Conservation (phyloP, 2,329 filamentous ascomycete genomes). For the Xylariaceae sp. region DNA sequence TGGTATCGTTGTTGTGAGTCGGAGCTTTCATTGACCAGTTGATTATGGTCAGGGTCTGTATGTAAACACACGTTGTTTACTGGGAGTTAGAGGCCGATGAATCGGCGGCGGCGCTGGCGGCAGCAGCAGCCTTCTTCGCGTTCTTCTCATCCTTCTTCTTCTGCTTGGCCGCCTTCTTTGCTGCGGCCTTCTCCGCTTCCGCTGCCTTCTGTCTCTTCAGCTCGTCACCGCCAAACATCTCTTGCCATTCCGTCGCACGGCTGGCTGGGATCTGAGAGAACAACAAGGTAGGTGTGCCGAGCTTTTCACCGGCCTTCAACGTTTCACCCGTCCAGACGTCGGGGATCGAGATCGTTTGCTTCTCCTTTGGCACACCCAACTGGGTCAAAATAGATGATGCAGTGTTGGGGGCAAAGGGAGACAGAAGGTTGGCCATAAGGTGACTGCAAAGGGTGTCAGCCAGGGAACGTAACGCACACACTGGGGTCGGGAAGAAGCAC, state of each 20-base stretch:
- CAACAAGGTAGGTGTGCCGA: constrained; percentile 72
- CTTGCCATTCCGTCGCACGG: constrained; percentile 76
- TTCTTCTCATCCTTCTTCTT: constrained; percentile 48
- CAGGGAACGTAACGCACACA: background rate
- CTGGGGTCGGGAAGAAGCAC: background rate
- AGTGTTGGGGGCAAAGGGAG: constrained; percentile 28
- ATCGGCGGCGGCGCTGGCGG: background rate
- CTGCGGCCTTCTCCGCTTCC: constrained; percentile 45
- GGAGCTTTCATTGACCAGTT: background rate
- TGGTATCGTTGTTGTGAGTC: background rate
- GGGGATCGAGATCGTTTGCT: constrained; percentile 50
- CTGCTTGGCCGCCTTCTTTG: constrained; percentile 47
- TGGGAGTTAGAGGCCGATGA: background rate
- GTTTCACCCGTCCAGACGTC: constrained; percentile 58
- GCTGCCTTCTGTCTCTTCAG: constrained; percentile 65
- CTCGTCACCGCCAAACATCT: constrained; percentile 62
- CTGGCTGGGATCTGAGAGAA: constrained; percentile 79
- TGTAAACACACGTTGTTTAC: background rate
- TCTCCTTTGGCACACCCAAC: constrained; percentile 49
- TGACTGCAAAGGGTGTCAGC: constrained; percentile 37
- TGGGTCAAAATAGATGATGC: constrained; percentile 71
- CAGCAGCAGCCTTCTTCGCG: constrained; percentile 32
- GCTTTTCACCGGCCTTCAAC: constrained; percentile 68
- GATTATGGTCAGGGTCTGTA: background rate
- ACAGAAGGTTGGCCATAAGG: constrained; percentile 71